A percentile compares a stretch with the other conserved stretches of the same genome.
These are phyloP conservation scores for Magnolia officinalis DNA, from an alignment of 164 flowering plant species.

Conservation along the genomic window DNA sequence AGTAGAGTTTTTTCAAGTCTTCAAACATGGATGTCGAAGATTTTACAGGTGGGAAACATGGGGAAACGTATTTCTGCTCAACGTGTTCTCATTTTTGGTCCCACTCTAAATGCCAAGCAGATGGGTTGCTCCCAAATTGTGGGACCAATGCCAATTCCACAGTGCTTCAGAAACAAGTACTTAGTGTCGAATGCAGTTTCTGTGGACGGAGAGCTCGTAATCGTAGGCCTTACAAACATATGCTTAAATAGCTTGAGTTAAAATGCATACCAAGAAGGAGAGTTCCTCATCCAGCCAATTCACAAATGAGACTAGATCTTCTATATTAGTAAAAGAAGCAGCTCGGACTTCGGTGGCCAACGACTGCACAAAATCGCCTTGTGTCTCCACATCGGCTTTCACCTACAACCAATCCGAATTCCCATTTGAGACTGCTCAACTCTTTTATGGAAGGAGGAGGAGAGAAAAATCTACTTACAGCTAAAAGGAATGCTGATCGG, in stretches of 20 bases:
- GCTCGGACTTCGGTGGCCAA: conserved; percentile 92
- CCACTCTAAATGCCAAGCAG: too few relatives aligned
- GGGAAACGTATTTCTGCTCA: too few relatives aligned
- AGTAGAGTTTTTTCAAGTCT: neutral
- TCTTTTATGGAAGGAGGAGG: neutral
- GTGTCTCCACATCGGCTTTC: conserved; percentile 98
- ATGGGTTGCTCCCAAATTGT: too few relatives aligned
- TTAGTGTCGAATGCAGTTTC: neutral
- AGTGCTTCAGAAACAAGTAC: too few relatives aligned
- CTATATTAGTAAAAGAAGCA: conserved; percentile 67
- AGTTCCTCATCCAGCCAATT: conserved; percentile 99
- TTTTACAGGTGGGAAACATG: too few relatives aligned
- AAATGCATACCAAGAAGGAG: conserved; percentile 77
- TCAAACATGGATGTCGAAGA: neutral
- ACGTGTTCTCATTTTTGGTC: too few relatives aligned
- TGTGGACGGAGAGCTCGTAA: neutral
- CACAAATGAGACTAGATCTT: conserved; percentile 82
- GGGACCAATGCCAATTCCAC: too few relatives aligned
- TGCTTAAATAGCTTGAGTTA: neutral
- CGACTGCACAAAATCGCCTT: conserved; percentile 95
- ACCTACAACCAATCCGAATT: conserved; percentile 44
- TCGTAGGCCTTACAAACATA: neutral
- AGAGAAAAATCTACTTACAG: conserved; percentile 42
- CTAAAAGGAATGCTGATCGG: conserved; percentile 83
- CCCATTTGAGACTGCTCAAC: neutral